Percentiles rank a stretch among this genome's conserved stretches.
phyloP scores from a whole-genome alignment of 2,329 filamentous ascomycete species.

The Stachybotrys chartarum region DNA sequence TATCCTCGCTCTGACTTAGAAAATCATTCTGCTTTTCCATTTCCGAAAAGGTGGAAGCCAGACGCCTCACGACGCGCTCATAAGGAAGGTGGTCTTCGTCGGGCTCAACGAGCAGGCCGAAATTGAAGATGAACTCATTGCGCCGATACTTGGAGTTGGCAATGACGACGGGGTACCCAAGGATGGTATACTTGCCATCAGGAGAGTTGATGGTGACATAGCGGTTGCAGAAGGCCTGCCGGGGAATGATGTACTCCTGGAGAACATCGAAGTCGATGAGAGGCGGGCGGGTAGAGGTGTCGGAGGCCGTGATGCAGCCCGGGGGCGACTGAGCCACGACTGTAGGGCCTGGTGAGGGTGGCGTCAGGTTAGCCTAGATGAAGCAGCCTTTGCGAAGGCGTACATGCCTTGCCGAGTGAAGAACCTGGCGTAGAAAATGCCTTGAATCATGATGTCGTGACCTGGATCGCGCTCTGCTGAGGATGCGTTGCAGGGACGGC shows the following conservation, averaged over 20 bases:
- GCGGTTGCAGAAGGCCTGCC: slow-evolving; percentile 90
- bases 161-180: slow-evolving; percentile 87
- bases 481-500: no score
- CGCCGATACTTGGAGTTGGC: slow-evolving; percentile 74
- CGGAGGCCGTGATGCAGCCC: slow-evolving; percentile 49
- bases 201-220: slow-evolving; percentile 73
- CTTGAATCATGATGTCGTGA: slow-evolving; percentile 51
- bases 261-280: slow-evolving; percentile 82
- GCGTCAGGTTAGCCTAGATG: neutral
- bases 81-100: slow-evolving; percentile 67
- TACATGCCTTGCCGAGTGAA: slow-evolving; percentile 54
- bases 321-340: slow-evolving; percentile 57
- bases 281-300: slow-evolving; percentile 35
- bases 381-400: neutral
- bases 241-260: slow-evolving; percentile 88
- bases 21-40: slow-evolving; percentile 90
- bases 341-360: slow-evolving; percentile 41
- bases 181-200: slow-evolving; percentile 63
- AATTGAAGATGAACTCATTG: slow-evolving; percentile 98
- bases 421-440: slow-evolving; percentile 65
- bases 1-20: slow-evolving; percentile 54
- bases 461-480: neutral
- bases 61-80: slow-evolving; percentile 76
- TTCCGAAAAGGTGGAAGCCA: slow-evolving; percentile 78
- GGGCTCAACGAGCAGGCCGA: slow-evolving; percentile 71